Evolutionary conservation across 257 asterid species (phyloP).

Genomic region (Mitragyna speciosa): DNA sequence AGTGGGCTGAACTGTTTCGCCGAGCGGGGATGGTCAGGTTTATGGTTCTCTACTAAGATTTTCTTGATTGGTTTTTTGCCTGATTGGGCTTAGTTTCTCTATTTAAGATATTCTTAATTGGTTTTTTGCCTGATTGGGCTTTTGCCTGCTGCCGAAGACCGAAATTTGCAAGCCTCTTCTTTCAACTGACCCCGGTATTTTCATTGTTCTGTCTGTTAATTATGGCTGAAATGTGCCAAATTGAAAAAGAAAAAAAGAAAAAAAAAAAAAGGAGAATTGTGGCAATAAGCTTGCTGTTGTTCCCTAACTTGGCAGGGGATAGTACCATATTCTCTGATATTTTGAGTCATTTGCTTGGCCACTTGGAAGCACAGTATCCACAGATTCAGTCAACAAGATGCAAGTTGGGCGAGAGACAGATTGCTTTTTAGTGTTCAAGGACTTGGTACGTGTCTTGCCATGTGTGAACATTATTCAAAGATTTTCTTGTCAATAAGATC

Average conservation of each 20-base stretch:
- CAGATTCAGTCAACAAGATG: conserved; percentile 9
- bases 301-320: neutral
- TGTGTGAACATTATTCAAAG: neutral
- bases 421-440: neutral
- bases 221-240: too few relatives aligned
- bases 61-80: too few relatives aligned
- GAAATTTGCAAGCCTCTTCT: too few relatives aligned
- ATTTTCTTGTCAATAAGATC: conserved; percentile 11
- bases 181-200: too few relatives aligned
- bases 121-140: too few relatives aligned
- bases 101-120: too few relatives aligned
- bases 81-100: too few relatives aligned
- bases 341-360: neutral
- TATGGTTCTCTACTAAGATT: too few relatives aligned
- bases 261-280: neutral
- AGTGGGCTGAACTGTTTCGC: too few relatives aligned
- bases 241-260: neutral
- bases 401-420: neutral
- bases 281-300: neutral
- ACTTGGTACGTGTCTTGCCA: conserved; percentile 16
- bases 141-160: too few relatives aligned
- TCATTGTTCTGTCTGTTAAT: too few relatives aligned
- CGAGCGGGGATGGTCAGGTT: too few relatives aligned
- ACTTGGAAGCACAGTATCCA: conserved; percentile 22
- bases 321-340: neutral